phyloP scores from a whole-genome alignment of 352 stramenopile species.

The Thalassiosira exigua region DNA sequence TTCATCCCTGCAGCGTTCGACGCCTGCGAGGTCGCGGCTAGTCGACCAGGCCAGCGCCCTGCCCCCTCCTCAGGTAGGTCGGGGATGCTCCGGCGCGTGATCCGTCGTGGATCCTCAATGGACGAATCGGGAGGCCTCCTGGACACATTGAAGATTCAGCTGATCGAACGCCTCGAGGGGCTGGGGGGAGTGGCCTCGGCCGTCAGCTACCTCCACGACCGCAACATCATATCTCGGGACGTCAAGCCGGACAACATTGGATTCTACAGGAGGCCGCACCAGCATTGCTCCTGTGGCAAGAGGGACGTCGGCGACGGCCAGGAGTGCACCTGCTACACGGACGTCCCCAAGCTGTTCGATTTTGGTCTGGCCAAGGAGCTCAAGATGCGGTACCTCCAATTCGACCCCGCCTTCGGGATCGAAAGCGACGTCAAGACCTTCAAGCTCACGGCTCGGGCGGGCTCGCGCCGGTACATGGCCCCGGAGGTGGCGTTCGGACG shows the following conservation, averaged over 20 bases:
- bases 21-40: background rate
- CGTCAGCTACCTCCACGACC: slow-evolving; percentile 91
- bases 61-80: no score
- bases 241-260: slow-evolving; percentile 91
- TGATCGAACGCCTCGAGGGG: slow-evolving; percentile 63
- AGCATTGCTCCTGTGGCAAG: slow-evolving; percentile 63
- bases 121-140: slow-evolving; percentile 4
- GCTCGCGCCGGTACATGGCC: slow-evolving; percentile 86
- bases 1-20: slow-evolving; percentile 2
- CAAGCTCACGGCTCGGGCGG: slow-evolving; percentile 37
- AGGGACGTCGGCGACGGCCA: slow-evolving; percentile 90
- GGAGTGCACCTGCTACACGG: slow-evolving; percentile 88
- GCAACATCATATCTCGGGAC: slow-evolving; percentile 90
- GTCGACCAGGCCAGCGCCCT: background rate
- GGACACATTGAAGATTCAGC: slow-evolving; percentile 15
- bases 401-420: slow-evolving; percentile 25
- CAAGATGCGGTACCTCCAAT: slow-evolving; percentile 13
- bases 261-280: slow-evolving; percentile 73
- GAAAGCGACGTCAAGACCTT: slow-evolving; percentile 17
- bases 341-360: slow-evolving; percentile 90
- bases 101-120: background rate
- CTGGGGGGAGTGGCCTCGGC: slow-evolving; percentile 90
- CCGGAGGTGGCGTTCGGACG: slow-evolving; percentile 83
- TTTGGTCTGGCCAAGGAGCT: slow-evolving; percentile 86
- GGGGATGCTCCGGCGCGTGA: no score